Evolutionary conservation across 176 grass and related monocot genomes (phyloP).

Genomic region (Alloteropsis semialata): DNA sequence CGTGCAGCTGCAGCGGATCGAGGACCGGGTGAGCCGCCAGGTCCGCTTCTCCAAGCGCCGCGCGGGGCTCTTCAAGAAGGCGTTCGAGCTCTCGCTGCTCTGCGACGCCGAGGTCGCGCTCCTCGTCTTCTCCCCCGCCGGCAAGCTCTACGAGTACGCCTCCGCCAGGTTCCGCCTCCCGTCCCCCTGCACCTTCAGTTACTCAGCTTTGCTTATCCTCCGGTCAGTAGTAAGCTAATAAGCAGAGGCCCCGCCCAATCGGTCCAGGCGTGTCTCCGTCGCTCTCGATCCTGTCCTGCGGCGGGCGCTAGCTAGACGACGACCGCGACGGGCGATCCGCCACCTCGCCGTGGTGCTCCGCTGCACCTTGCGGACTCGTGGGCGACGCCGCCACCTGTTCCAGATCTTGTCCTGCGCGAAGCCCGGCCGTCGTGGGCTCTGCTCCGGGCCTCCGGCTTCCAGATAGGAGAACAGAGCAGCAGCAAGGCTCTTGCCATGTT

Average conservation of each 20-base stretch:
- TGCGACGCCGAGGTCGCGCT: constrained; percentile 34
- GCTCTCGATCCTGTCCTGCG: neutral
- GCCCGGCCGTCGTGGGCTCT: too few species aligned
- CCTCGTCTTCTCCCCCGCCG: constrained; percentile 37
- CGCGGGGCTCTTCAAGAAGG: constrained; percentile 34
- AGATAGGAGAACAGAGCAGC: too few species aligned
- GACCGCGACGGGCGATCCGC: too few species aligned
- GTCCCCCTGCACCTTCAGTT: neutral
- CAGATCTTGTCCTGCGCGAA: too few species aligned
- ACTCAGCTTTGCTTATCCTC: neutral
- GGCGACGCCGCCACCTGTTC: too few species aligned
- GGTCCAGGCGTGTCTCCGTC: too few species aligned
- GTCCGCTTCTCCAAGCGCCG: constrained; percentile 39
- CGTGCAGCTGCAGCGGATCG: constrained; percentile 37
- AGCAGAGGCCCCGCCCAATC: neutral
- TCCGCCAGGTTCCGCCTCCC: neutral
- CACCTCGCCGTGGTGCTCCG: too few species aligned
- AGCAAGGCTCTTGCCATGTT: too few species aligned
- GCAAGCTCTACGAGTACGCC: constrained; percentile 33
- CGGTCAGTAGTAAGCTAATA: too few species aligned
- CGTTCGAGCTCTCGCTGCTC: constrained; percentile 26
- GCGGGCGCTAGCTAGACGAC: neutral
- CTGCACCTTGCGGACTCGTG: too few species aligned
- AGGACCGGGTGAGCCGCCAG: constrained; percentile 33
- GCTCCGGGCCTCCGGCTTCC: too few species aligned